Evolutionary conservation across 2,329 filamentous ascomycete genomes (phyloP).

Genomic region (Shiraia sp.): DNA sequence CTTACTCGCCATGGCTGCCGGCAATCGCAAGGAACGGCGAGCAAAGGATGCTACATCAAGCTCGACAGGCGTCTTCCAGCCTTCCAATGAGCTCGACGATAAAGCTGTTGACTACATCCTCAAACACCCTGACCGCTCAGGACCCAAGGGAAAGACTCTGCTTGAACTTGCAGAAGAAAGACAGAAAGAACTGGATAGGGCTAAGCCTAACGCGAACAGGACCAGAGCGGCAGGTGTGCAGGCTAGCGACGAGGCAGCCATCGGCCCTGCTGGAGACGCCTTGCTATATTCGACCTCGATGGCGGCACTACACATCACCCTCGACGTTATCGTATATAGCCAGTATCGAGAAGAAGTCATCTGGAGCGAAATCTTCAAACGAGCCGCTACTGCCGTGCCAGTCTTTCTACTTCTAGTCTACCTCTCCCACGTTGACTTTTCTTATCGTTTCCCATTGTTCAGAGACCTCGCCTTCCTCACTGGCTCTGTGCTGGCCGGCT

Average conservation of each 20-base stretch:
- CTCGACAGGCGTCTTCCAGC: constrained; percentile 32
- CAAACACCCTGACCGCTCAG: constrained; percentile 68
- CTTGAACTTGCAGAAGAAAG: constrained; percentile 71
- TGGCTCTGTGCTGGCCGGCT: constrained; percentile 66
- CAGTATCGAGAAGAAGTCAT: constrained; percentile 73
- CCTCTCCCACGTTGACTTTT: constrained; percentile 47
- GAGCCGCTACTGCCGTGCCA: constrained; percentile 54
- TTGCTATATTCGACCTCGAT: constrained; percentile 61
- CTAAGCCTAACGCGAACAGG: constrained; percentile 55
- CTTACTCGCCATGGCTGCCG: constrained; percentile 26
- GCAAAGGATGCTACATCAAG: constrained; percentile 37
- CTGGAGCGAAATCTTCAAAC: constrained; percentile 59
- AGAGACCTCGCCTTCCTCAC: constrained; percentile 64
- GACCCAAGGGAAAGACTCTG: constrained; percentile 67
- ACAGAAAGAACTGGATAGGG: constrained; percentile 47
- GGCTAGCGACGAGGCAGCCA: constrained; percentile 44
- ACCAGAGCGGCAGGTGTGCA: constrained; percentile 36
- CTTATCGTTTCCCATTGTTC: constrained; percentile 49
- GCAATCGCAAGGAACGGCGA: constrained; percentile 53
- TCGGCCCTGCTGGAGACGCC: constrained; percentile 53
- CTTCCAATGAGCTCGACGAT: constrained; percentile 40
- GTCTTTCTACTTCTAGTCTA: constrained; percentile 52
- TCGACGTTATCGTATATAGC: constrained; percentile 77
- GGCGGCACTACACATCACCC: constrained; percentile 73
- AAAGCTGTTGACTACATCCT: constrained; percentile 64